A percentile compares a stretch with the other conserved stretches of the same genome.
Conservation (phyloP, 2,329 filamentous ascomycete species). For the Orbilia javanica region DNA sequence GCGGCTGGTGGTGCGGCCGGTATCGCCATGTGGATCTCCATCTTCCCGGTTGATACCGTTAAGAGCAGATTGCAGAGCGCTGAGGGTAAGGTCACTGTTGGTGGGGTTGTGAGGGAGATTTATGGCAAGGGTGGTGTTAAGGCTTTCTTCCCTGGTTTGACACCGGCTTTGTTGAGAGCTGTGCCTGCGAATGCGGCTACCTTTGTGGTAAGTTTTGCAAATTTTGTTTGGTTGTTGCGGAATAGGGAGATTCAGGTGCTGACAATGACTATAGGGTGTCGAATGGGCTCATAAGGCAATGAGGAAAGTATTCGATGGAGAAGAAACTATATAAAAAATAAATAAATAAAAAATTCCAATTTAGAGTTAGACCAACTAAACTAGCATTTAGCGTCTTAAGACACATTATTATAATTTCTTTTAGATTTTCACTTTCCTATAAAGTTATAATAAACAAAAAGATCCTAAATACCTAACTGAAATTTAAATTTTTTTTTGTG, state of each 20-base stretch:
- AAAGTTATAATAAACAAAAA: no score
- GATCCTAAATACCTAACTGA: no score
- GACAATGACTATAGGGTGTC: conserved; percentile 72
- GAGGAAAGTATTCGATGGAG: conserved; percentile 74
- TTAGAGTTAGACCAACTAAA: no score
- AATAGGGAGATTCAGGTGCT: neutral
- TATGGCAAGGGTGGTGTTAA: conserved; percentile 84
- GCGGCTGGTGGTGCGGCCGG: conserved; percentile 89
- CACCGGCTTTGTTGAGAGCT: conserved; percentile 89
- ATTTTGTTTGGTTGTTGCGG: neutral
- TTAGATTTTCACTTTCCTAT: no score
- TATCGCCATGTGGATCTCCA: conserved; percentile 98
- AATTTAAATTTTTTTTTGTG: no score
- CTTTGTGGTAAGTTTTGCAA: conserved; percentile 69
- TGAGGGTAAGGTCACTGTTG: conserved; percentile 83
- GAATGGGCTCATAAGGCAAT: conserved; percentile 86
- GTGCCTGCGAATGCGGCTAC: conserved; percentile 97
- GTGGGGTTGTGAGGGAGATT: conserved; percentile 82
- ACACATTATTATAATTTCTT: no score
- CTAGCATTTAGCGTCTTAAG: no score
- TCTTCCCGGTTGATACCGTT: conserved; percentile 97
- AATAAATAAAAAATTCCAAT: no score
- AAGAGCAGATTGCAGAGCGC: conserved; percentile 94
- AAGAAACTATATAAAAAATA: conserved; percentile 24
- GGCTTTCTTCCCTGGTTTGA: conserved; percentile 97